phyloP scores from a whole-genome alignment of 2,329 filamentous ascomycete genomes.

The Diplodia intermedia region DNA sequence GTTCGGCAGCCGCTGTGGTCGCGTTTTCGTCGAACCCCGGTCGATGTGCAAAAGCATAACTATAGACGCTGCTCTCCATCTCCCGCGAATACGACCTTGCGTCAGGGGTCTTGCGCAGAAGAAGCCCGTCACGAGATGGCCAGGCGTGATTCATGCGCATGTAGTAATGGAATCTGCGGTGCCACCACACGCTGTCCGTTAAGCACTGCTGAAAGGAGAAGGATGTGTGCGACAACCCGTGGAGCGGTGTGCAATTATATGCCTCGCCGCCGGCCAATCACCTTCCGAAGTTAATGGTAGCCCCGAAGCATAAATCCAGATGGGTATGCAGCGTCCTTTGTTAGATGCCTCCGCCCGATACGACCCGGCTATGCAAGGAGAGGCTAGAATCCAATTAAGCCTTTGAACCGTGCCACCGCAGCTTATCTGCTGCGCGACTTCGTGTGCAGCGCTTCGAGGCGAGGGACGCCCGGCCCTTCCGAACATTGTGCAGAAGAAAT shows the following conservation, averaged over 20 bases:
- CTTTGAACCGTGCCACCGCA: slow-evolving; percentile 2
- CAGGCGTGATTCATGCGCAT: slow-evolving; percentile 28
- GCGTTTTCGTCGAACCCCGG: slow-evolving; percentile 19
- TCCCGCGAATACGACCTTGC: slow-evolving; percentile 27
- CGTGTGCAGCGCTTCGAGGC: slow-evolving; percentile 22
- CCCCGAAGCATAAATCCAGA: slow-evolving; percentile 25
- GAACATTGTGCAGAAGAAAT: slow-evolving; percentile 12
- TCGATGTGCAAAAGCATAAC: slow-evolving; percentile 26
- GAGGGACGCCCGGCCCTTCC: slow-evolving; percentile 13
- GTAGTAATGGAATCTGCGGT: slow-evolving; percentile 22
- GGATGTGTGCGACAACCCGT: slow-evolving; percentile 13
- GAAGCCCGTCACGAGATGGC: slow-evolving; percentile 23
- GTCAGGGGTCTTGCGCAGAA: slow-evolving; percentile 1
- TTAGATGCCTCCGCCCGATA: slow-evolving; percentile 12
- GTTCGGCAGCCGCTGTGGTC: slow-evolving; percentile 18
- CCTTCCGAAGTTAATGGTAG: slow-evolving; percentile 18
- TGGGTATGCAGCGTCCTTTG: slow-evolving; percentile 23
- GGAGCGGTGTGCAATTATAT: slow-evolving; percentile 21
- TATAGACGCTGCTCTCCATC: slow-evolving; percentile 24
- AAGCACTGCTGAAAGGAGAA: slow-evolving; percentile 19
- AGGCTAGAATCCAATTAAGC: slow-evolving; percentile 19
- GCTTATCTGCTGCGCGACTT: slow-evolving; percentile 21
- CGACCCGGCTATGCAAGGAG: slow-evolving; percentile 23
- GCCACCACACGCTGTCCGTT: slow-evolving; percentile 25
- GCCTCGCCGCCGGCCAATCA: slow-evolving; percentile 6